Conservation (phyloP, 2,329 filamentous ascomycete species). For the Thielaviopsis euricoi region DNA sequence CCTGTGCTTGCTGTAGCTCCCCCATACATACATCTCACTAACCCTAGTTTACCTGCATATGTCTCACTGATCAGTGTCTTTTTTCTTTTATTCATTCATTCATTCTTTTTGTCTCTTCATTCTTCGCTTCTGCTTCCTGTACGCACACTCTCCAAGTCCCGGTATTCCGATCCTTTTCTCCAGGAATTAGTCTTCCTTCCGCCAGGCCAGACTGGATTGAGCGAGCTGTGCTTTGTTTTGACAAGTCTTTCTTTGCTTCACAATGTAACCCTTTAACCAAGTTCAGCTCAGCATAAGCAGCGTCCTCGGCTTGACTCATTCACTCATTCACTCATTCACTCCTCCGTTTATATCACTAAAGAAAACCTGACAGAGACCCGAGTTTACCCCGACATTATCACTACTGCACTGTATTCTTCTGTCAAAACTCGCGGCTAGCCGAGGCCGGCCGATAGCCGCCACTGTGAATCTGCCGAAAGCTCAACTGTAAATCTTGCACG, state of each 20-base stretch:
- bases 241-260: too few species aligned
- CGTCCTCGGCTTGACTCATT: too few species aligned
- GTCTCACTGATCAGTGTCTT: neutral
- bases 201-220: neutral
- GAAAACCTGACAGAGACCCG: neutral
- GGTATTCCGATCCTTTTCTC: constrained; percentile 9
- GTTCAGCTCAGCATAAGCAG: too few species aligned
- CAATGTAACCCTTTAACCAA: too few species aligned
- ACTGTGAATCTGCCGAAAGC: neutral
- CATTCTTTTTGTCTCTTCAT: neutral
- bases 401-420: too few species aligned
- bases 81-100: neutral
- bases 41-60: neutral
- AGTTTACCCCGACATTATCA: neutral
- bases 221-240: too few species aligned
- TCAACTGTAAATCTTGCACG: neutral
- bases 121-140: neutral
- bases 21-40: too few species aligned
- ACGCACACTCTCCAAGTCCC: neutral
- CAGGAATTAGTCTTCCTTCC: constrained; percentile 2
- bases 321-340: too few species aligned
- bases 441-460: neutral
- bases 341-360: too few species aligned
- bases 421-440: neutral
- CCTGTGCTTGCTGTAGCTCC: too few species aligned